These are phyloP conservation scores for Boehmeria nivea DNA, from an alignment of 306 rosid genomes.

Conservation along the genomic window DNA sequence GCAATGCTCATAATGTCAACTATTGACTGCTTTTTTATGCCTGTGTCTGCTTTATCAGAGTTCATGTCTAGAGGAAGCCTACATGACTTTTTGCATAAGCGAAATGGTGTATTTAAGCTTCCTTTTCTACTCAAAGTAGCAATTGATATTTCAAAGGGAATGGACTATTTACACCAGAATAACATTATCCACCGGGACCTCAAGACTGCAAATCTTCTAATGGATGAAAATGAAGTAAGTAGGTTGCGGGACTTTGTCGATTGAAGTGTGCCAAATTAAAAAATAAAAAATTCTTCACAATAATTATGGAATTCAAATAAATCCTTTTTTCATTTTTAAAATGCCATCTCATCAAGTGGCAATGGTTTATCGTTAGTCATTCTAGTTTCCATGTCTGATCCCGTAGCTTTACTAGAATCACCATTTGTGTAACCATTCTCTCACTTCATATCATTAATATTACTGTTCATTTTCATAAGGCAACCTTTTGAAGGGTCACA, in stretches of 20 bases:
- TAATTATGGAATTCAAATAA: not conserved
- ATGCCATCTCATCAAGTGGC: too few relatives aligned
- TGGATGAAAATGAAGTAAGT: constrained; percentile 97
- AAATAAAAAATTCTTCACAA: not conserved
- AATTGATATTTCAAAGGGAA: constrained; percentile 90
- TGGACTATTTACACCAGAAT: constrained; percentile 96
- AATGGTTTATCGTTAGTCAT: too few relatives aligned
- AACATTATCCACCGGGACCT: constrained; percentile 98
- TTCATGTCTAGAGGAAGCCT: constrained; percentile 96
- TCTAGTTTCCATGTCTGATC: too few relatives aligned
- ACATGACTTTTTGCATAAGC: constrained; percentile 94
- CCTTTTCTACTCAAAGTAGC: constrained; percentile 90
- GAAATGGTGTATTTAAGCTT: constrained; percentile 82
- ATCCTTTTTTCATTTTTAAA: too few relatives aligned
- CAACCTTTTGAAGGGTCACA: too few relatives aligned
- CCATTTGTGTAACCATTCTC: too few relatives aligned
- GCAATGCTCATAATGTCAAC: too few relatives aligned
- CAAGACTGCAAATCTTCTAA: constrained; percentile 99
- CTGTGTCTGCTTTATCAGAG: constrained; percentile 59
- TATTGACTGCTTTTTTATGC: constrained; percentile 28
- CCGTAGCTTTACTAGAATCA: too few relatives aligned
- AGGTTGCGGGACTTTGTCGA: constrained; percentile 23
- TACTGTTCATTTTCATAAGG: too few relatives aligned
- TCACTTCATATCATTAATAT: too few relatives aligned
- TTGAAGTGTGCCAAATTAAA: constrained; percentile 9